A percentile compares a stretch with the other conserved stretches of the same genome.
Conservation (phyloP, 1,139 yeast species). For the Yamadazyma sp. region DNA sequence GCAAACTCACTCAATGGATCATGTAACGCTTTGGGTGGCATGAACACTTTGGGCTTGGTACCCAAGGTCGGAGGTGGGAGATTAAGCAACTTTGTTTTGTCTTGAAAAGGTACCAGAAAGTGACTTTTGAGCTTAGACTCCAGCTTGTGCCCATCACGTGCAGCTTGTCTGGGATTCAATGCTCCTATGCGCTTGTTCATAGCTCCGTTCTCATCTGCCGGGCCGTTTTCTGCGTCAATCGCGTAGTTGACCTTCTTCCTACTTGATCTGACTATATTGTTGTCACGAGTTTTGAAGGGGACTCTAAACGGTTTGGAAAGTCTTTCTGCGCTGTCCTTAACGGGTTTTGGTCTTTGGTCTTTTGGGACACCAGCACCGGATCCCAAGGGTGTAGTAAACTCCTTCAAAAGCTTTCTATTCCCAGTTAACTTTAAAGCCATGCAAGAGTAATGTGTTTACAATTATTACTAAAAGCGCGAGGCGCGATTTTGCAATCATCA, state of each 20-base stretch:
- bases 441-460: constrained; percentile 3
- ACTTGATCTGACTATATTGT: constrained; percentile 20
- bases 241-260: constrained; percentile 33
- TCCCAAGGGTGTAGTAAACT: constrained; percentile 45
- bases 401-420: constrained; percentile 31
- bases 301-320: constrained; percentile 43
- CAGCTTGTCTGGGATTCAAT: constrained; percentile 43
- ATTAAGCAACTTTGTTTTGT: constrained; percentile 25
- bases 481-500: constrained; percentile 1
- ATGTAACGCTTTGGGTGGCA: constrained; percentile 86
- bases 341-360: constrained; percentile 41
- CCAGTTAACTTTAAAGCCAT: constrained; percentile 9
- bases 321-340: constrained; percentile 34
- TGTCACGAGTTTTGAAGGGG: constrained; percentile 35
- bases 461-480: constrained; percentile 1
- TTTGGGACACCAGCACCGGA: constrained; percentile 48
- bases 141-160: constrained; percentile 20
- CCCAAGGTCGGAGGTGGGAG: constrained; percentile 80
- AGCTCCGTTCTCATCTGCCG: constrained; percentile 13
- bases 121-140: constrained; percentile 35
- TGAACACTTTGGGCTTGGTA: constrained; percentile 62
- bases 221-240: constrained; percentile 18
- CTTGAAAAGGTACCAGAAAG: constrained; percentile 54
- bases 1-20: constrained; percentile 95
- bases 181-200: constrained; percentile 45